Evolutionary conservation across 176 grass and related monocot genomes (phyloP), one percentile per base, ranked within the genome.

Genomic region (Poa annua): DNA sequence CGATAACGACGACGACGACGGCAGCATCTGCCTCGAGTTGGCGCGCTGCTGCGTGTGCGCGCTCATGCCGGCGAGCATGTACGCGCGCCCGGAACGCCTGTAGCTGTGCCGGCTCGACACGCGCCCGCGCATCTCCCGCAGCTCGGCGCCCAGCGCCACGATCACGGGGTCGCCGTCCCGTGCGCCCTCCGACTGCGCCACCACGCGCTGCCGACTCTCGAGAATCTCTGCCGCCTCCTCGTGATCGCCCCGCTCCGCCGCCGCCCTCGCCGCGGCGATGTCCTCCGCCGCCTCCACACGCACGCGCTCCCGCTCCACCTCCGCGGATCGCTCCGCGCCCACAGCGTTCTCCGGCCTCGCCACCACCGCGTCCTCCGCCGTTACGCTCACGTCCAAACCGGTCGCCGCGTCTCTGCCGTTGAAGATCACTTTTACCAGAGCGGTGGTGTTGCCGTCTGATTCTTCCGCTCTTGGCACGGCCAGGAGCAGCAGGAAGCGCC

Each of bases 401-500:
- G 41, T 25, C 29, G 44, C 78, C 4, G 85, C 65, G 61, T 93
- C 82, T 63, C 44, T 81, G n/a, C 85, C 90, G 10, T 57, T 34
- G 20, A 62, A 78, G 12, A 41, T 50, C 29, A 88, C 82, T 76
- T 77, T 90, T 17, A 90, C 32, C 59, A 90, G 61, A 72, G 49
- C 49, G 6, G 76, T 77, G 4, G 29, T 65, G 8, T 71, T 33
- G 13, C 74, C 33, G 45, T 39, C 17, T 1, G 74, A 19, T 34
- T 25, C 59, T 35, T 44, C 35, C 0, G 63, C 5, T 32, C 38
- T 67, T 13, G 91, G 91, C 29, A 90, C 75, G 54, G 50, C 77
- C 22, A 93, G 72, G 14, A 84, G 88, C 34, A 90, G 9, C 78
- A 90, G 50, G 73, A 93, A 90, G 21, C 85, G 81, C n/a, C 91